Evolutionary conservation across 495 filamentous ascomycete genomes (phyloP).

Genomic region (Schizothecium vesticola): DNA sequence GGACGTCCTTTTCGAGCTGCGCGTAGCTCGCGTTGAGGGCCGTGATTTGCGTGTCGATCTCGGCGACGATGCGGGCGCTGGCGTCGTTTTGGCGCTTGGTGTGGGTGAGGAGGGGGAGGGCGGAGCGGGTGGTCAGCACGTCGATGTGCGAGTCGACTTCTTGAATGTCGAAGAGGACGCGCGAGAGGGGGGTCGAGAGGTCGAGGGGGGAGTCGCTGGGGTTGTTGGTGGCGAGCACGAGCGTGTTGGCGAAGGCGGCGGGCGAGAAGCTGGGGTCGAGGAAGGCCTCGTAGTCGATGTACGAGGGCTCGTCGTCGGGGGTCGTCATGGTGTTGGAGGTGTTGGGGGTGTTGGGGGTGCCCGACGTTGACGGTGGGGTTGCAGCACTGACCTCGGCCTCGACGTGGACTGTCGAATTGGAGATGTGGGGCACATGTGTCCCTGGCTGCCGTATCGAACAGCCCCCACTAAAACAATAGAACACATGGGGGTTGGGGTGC

Average conservation of each 20-base stretch:
- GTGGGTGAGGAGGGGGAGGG: conserved; percentile 75
- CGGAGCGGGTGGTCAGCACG: conserved; percentile 75
- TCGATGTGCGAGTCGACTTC: conserved; percentile 97
- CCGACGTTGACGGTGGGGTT: background rate
- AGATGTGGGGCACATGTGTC: background rate
- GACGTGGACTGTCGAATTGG: background rate
- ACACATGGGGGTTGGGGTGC: background rate
- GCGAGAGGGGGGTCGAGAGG: conserved; percentile 86
- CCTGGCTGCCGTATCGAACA: background rate
- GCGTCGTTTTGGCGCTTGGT: conserved; percentile 67
- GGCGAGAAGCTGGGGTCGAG: conserved; percentile 78
- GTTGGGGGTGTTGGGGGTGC: background rate
- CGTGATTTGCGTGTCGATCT: conserved; percentile 69
- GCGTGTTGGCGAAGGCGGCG: conserved; percentile 74
- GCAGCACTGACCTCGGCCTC: too few relatives aligned
- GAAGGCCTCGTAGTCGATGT: conserved; percentile 95
- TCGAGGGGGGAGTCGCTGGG: conserved; percentile 83
- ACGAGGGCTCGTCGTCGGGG: conserved; percentile 59
- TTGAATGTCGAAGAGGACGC: conserved; percentile 93
- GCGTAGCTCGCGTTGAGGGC: conserved; percentile 77
- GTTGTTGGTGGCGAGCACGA: conserved; percentile 88
- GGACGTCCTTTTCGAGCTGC: conserved; percentile 75
- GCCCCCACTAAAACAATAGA: background rate
- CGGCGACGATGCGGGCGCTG: conserved; percentile 59
- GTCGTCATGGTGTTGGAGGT: conserved; percentile 14